Percentiles rank a stretch among this genome's conserved stretches.
Conservation (phyloP, 768 basidiomycete species). For the Leccinum pellstonianum region DNA sequence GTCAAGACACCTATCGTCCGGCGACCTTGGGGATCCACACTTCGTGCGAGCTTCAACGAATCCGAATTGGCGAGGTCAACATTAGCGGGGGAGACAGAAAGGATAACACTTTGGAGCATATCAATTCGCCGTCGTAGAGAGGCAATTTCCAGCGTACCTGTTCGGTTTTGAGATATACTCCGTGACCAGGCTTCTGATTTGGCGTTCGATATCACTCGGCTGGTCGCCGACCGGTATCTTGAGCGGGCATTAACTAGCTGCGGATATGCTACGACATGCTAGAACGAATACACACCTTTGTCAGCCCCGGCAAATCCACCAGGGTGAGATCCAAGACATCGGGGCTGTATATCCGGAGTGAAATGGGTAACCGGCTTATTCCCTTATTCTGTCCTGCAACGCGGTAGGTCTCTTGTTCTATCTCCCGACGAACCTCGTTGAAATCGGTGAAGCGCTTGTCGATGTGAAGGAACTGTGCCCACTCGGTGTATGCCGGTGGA, state of each 20-base stretch:
- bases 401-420: slow-evolving; percentile 95
- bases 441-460: slow-evolving; percentile 98
- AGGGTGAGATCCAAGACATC: slow-evolving; percentile 93
- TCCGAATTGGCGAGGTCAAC: slow-evolving; percentile 99
- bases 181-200: slow-evolving; percentile 90
- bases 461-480: slow-evolving; percentile 96
- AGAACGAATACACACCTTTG: slow-evolving; percentile 65
- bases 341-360: slow-evolving; percentile 93
- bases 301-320: slow-evolving; percentile 95
- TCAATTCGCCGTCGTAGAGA: slow-evolving; percentile 6
- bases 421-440: slow-evolving; percentile 90
- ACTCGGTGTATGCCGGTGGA: slow-evolving; percentile 63
- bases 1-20: slow-evolving; percentile 96
- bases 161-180: slow-evolving; percentile 98
- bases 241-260: slow-evolving; percentile 1
- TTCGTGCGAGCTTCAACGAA: slow-evolving; percentile 92
- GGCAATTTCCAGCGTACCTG: slow-evolving; percentile 51
- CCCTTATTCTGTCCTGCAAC: slow-evolving; percentile 99
- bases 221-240: slow-evolving; percentile 96
- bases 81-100: slow-evolving; percentile 96
- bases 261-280: not conserved
- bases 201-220: slow-evolving; percentile 95
- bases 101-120: slow-evolving; percentile 68
- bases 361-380: slow-evolving; percentile 93
- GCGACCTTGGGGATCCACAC: slow-evolving; percentile 93